A percentile compares a stretch with the other conserved stretches of the same genome.
Conservation (phyloP, 306 rosid species). For the Dryas alaskensis region DNA sequence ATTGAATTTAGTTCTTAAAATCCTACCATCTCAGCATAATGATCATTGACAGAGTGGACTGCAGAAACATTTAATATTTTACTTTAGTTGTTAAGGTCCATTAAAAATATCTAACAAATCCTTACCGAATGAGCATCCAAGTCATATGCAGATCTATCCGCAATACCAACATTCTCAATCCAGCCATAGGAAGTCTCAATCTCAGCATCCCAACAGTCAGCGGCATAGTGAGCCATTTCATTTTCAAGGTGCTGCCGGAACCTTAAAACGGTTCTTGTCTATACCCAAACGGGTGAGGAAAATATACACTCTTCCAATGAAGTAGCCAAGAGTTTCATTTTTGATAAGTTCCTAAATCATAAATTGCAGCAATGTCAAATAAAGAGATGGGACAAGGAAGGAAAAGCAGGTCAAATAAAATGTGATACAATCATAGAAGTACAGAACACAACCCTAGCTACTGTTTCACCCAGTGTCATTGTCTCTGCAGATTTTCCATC, state of each 20-base stretch:
- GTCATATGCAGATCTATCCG: constrained; percentile 97
- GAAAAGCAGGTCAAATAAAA: background rate
- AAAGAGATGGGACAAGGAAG: background rate
- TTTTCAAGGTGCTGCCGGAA: constrained; percentile 96
- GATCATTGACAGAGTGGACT: background rate
- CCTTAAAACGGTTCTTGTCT: constrained; percentile 62
- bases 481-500: constrained; percentile 73
- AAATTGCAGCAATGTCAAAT: constrained; percentile 3
- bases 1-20: constrained; percentile 11
- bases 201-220: constrained; percentile 99
- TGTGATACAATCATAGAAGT: background rate
- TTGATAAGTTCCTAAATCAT: constrained; percentile 66
- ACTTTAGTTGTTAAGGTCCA: background rate
- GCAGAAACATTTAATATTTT: background rate
- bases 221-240: constrained; percentile 99
- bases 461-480: constrained; percentile 71
- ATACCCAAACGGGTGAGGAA: constrained; percentile 83
- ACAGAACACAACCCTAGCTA: constrained; percentile 57
- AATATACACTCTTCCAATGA: constrained; percentile 95
- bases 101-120: background rate
- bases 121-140: constrained; percentile 86
- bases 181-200: constrained; percentile 93
- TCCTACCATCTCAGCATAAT: background rate
- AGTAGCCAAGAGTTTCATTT: constrained; percentile 91
- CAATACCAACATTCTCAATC: constrained; percentile 98